Conservation (phyloP, 108 stramenopile species). For the Schizochytrium sp. region DNA sequence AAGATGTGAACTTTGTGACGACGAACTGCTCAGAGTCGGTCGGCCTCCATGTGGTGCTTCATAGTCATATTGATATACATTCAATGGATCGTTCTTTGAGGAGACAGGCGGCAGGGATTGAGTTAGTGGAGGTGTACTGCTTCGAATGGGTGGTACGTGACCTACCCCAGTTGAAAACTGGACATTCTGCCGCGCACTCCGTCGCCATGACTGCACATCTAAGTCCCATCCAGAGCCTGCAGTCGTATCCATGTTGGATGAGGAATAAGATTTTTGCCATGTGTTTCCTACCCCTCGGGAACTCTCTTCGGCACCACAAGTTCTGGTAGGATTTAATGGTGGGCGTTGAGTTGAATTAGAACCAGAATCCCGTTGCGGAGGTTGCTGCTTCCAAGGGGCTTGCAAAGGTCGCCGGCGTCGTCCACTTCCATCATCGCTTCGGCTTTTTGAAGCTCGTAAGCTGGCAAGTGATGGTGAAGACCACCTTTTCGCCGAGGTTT, state of each 20-base stretch:
- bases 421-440: conserved; percentile 2
- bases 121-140: too few species aligned
- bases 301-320: not conserved
- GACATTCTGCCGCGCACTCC: too few species aligned
- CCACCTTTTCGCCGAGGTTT: not conserved
- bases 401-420: not conserved
- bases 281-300: too few species aligned
- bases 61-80: not conserved
- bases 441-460: not conserved
- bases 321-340: not conserved
- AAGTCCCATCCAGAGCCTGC: too few species aligned
- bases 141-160: too few species aligned
- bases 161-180: too few species aligned
- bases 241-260: too few species aligned
- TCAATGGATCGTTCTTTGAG: too few species aligned
- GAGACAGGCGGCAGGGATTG: too few species aligned
- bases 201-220: too few species aligned
- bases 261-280: too few species aligned
- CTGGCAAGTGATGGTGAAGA: not conserved
- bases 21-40: not conserved
- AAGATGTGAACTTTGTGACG: not conserved
- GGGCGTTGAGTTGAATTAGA: not conserved
- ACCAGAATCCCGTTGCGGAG: not conserved
- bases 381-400: not conserved
- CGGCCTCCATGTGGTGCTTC: not conserved